These are phyloP conservation scores for Trametes cingulata DNA, from an alignment of 768 basidiomycete genomes.

Conservation along the genomic window DNA sequence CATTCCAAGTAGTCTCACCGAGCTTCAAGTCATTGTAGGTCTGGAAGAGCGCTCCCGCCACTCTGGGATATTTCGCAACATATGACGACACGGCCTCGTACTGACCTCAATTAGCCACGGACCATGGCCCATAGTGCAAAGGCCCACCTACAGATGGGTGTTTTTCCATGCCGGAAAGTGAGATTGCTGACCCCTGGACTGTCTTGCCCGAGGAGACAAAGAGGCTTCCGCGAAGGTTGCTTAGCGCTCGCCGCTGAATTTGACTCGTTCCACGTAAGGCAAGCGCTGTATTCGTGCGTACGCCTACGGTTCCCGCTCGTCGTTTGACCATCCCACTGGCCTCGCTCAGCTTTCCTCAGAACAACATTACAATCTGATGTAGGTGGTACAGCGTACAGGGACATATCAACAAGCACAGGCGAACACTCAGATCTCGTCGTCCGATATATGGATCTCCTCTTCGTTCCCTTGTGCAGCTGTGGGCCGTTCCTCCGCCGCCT, in stretches of 20 bases:
- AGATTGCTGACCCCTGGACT: no score
- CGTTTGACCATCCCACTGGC: background rate
- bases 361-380: conserved; percentile 9
- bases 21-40: conserved; percentile 73
- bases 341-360: background rate
- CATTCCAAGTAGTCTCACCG: conserved; percentile 39
- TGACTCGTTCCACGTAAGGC: conserved; percentile 1
- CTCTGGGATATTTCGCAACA: conserved; percentile 60
- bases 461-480: conserved; percentile 50
- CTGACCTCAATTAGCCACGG: conserved; percentile 31
- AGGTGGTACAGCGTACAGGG: conserved; percentile 24
- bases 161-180: conserved; percentile 28
- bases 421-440: conserved; percentile 65
- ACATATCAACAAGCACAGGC: conserved; percentile 15
- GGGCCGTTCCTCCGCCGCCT: conserved; percentile 38
- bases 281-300: conserved; percentile 1
- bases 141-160: conserved; percentile 30
- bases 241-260: background rate
- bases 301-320: no score
- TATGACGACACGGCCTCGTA: conserved; percentile 48
- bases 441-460: conserved; percentile 88
- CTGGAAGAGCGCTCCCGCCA: conserved; percentile 66
- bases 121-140: no score
- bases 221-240: background rate
- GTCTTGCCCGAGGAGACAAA: background rate